Percentiles rank a stretch among this genome's conserved stretches.
phyloP scores from a whole-genome alignment of 2,329 filamentous ascomycete genomes.

The Dryadomyces quercus-mongolicae region DNA sequence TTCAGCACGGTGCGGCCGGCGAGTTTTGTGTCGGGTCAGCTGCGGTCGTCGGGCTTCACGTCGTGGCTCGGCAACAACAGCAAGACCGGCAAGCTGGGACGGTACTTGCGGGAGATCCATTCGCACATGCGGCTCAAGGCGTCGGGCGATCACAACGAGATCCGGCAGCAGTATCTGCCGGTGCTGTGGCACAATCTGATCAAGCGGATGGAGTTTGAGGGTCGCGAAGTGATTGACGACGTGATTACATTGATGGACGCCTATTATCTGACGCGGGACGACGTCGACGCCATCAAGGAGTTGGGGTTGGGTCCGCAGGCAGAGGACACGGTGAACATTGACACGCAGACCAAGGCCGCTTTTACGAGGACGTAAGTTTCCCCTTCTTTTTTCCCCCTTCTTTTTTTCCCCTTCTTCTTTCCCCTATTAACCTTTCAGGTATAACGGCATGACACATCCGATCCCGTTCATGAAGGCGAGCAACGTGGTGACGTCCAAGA shows the following conservation, averaged over 20 bases:
- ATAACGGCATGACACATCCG: slow-evolving; percentile 78
- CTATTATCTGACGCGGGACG: slow-evolving; percentile 89
- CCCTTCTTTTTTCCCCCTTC: not conserved
- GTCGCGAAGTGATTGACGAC: slow-evolving; percentile 68
- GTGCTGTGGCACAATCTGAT: slow-evolving; percentile 74
- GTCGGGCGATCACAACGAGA: slow-evolving; percentile 83
- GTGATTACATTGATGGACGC: slow-evolving; percentile 95
- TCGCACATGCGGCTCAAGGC: slow-evolving; percentile 89
- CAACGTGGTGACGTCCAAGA: slow-evolving; percentile 61
- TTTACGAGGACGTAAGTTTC: slow-evolving; percentile 66
- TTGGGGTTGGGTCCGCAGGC: slow-evolving; percentile 78
- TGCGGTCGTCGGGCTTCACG: slow-evolving; percentile 67
- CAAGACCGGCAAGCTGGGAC: slow-evolving; percentile 64
- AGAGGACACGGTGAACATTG: slow-evolving; percentile 63
- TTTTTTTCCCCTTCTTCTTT: not conserved
- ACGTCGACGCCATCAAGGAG: slow-evolving; percentile 87
- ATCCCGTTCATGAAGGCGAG: slow-evolving; percentile 94
- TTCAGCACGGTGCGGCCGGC: slow-evolving; percentile 91
- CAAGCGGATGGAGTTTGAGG: slow-evolving; percentile 60
- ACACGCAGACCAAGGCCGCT: slow-evolving; percentile 72
- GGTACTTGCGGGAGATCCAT: slow-evolving; percentile 86
- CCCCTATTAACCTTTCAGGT: slow-evolving; percentile 38
- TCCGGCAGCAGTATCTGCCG: slow-evolving; percentile 89
- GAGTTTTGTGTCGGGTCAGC: slow-evolving; percentile 72
- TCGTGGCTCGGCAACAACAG: slow-evolving; percentile 94